phyloP scores from a whole-genome alignment of 129 eudicot species.

The Helianthus tuberosus region DNA sequence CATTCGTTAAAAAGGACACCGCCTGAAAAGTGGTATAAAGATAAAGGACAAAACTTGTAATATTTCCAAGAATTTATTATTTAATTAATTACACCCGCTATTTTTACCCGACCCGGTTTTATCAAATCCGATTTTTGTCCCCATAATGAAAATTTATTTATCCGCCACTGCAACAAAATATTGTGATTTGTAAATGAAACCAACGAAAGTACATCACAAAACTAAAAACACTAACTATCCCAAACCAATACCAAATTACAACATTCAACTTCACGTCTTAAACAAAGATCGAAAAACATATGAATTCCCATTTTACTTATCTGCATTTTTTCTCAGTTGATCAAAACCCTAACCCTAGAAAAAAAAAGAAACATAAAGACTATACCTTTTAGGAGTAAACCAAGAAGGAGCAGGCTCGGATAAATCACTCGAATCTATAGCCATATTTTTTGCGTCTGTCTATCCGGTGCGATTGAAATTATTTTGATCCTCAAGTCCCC shows the following conservation, averaged over 20 bases:
- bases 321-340: conserved; percentile 7
- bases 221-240: background rate
- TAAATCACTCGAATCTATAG: conserved; percentile 31
- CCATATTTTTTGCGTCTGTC: too few relatives aligned
- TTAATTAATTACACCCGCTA: too few relatives aligned
- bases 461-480: conserved; percentile 13
- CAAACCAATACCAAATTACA: background rate
- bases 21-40: too few relatives aligned
- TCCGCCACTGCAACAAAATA: background rate
- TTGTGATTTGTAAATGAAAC: background rate
- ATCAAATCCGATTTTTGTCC: too few relatives aligned
- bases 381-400: conserved; percentile 89
- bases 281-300: background rate
- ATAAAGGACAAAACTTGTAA: too few relatives aligned
- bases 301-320: conserved; percentile 6
- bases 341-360: conserved; percentile 12
- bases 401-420: conserved; percentile 71
- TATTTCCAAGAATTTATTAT: too few relatives aligned
- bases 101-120: too few relatives aligned
- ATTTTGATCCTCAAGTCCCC: conserved; percentile 34
- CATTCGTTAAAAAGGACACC: too few relatives aligned
- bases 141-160: too few relatives aligned
- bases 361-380: conserved; percentile 15
- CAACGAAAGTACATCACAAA: background rate
- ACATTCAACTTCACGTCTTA: conserved; percentile 2